Evolutionary conservation across 345 rosid species (phyloP).

Genomic region (Brassica incana): DNA sequence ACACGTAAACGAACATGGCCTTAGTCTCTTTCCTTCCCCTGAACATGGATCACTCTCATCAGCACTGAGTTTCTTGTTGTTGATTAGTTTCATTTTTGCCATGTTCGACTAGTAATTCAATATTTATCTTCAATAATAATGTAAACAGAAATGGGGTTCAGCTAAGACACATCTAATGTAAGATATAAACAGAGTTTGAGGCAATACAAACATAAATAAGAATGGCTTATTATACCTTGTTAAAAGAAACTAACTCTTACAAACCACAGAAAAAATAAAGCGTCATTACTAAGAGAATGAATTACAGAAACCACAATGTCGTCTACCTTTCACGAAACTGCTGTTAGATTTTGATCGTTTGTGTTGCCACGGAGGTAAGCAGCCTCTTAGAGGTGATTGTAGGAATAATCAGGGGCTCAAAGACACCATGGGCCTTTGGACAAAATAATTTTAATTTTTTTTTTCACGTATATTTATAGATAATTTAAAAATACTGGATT

Average conservation of each 20-base stretch:
- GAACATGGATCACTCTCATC: slow-evolving; percentile 42
- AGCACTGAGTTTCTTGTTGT: slow-evolving; percentile 86
- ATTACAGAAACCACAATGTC: no score
- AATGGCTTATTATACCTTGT: slow-evolving; percentile 27
- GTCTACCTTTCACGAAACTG: slow-evolving; percentile 57
- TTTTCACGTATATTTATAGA: no score
- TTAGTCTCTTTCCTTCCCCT: no score
- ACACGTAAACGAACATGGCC: no score
- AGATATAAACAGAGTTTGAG: slow-evolving; percentile 13
- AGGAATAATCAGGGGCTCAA: slow-evolving; percentile 23
- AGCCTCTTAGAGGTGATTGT: slow-evolving; percentile 83
- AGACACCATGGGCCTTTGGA: no score
- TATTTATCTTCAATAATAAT: not conserved
- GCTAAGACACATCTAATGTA: not conserved
- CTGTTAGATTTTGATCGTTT: slow-evolving; percentile 55
- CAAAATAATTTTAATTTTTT: no score
- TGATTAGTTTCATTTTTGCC: not conserved
- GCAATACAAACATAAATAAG: not conserved
- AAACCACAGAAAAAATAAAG: not conserved
- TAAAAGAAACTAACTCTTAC: slow-evolving; percentile 21
- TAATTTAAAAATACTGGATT: no score
- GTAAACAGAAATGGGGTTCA: not conserved
- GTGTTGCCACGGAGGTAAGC: slow-evolving; percentile 85
- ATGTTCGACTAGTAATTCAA: not conserved
- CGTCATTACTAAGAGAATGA: no score